Base-by-base conservation (phyloP, 805 yeast genomes). In the Wickerhamiella australiensis region DNA sequence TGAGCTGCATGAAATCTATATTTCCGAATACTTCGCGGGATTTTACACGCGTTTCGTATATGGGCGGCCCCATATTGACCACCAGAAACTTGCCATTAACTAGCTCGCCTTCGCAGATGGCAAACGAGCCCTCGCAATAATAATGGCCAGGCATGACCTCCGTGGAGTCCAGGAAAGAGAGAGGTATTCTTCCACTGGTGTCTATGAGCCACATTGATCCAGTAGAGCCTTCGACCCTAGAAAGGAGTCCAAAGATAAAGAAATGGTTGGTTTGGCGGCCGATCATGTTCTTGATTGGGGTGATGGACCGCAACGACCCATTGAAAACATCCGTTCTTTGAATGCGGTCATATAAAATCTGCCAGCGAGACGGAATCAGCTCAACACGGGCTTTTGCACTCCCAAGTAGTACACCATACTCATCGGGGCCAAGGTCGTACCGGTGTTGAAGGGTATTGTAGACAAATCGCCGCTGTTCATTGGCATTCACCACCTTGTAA, bases 51-150 rank as follows among this genome's bases (percentile, higher is more conserved):
- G 75, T 70, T 61, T 92, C 99, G 2, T 86, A 81, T 0, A 92
- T 87, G 2, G 98, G 97, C 52, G 86, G 95, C 2, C 83, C 82
- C 46, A 92, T 72, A 3, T 82, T 74, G 25, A 82, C 73, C 1
- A 82, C 94, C 55, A 81, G 78, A 60, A 92, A 87, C 44, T 74
- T 71, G 38, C 59, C 59, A 11, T 61, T 62, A 2, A 80, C 78
- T 61, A 86, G 85, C 15, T 85, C 77, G 15, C 99, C 99, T 59
- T 86, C 94, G 47, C 83, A 81, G 1, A 90, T 65, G 0, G 85
- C 77, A 57, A 82, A 78, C 69, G 82, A 79, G 1, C 98, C 97
- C 0, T 77, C 71, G 2, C 80, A 76, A 21, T 71, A 73, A 58
- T 77, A 88, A 7, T 81, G 72, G 0, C 80, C 85, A 2, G 70